Evolutionary conservation across 2,329 filamentous ascomycete genomes (phyloP).

Genomic region (Madurella fahalii): DNA sequence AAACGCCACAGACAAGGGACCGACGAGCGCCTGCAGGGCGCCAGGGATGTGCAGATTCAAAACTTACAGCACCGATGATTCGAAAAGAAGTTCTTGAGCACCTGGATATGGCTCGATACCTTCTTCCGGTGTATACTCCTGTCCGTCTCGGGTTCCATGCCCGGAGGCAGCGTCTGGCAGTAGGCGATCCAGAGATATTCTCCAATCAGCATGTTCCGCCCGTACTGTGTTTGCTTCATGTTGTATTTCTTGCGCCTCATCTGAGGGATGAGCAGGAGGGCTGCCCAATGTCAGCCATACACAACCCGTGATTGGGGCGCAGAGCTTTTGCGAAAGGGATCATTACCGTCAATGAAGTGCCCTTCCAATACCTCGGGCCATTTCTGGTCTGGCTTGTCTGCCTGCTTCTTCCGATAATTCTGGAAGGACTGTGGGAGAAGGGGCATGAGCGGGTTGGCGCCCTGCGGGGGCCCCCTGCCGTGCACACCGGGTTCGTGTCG

Average conservation of each 20-base stretch:
- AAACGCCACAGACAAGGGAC: constrained; percentile 10
- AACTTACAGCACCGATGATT: constrained; percentile 60
- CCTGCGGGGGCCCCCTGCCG: constrained; percentile 33
- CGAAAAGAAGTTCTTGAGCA: constrained; percentile 63
- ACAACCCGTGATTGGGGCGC: neutral
- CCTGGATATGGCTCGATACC: constrained; percentile 68
- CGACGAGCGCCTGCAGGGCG: neutral
- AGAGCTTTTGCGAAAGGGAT: constrained; percentile 6
- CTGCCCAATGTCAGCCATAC: constrained; percentile 35
- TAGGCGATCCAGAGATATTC: constrained; percentile 61
- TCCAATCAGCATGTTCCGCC: constrained; percentile 66
- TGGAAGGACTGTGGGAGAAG: constrained; percentile 58
- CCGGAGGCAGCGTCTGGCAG: constrained; percentile 42
- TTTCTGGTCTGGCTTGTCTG: constrained; percentile 56
- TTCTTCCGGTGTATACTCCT: constrained; percentile 53
- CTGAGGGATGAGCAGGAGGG: constrained; percentile 60
- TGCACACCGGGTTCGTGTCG: constrained; percentile 27
- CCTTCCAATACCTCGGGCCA: constrained; percentile 61
- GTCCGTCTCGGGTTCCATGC: constrained; percentile 44
- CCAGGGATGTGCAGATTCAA: neutral
- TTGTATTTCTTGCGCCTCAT: constrained; percentile 65
- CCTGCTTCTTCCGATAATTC: constrained; percentile 62
- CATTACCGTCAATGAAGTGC: constrained; percentile 62
- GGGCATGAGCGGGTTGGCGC: constrained; percentile 52
- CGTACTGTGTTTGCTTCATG: constrained; percentile 59